A percentile compares a stretch with the other conserved stretches of the same genome.
phyloP scores from a whole-genome alignment of 31 red algal genomes.

The Porphyra umbilicalis region DNA sequence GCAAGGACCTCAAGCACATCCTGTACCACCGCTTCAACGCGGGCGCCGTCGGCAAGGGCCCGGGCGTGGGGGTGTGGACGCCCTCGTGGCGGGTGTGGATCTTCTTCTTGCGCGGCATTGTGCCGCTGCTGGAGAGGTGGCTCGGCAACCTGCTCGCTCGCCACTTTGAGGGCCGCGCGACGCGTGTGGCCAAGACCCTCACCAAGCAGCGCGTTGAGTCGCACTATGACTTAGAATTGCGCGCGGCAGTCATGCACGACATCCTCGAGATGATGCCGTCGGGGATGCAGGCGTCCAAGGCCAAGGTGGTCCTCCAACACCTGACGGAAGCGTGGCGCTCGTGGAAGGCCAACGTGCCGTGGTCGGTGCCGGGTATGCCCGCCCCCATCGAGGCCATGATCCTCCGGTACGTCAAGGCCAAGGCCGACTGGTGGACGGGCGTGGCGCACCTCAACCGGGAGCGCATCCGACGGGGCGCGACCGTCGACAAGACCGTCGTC shows the following conservation, averaged over 20 bases:
- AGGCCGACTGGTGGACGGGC: conserved; percentile 94
- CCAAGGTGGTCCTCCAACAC: conserved; percentile 75
- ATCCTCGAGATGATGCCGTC: conserved; percentile 94
- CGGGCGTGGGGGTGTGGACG: conserved; percentile 86
- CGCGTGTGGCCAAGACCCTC: conserved; percentile 85
- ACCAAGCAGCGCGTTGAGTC: conserved; percentile 93
- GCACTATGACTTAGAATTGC: conserved; percentile 86
- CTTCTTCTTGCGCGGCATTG: conserved; percentile 89
- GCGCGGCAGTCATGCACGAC: conserved; percentile 78
- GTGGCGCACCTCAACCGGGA: conserved; percentile 74
- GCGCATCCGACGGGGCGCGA: conserved; percentile 69
- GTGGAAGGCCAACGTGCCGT: conserved; percentile 95
- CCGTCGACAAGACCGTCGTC: conserved; percentile 91
- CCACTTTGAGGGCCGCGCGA: conserved; percentile 87
- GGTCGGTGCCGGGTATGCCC: conserved; percentile 84
- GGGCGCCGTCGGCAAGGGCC: conserved; percentile 82
- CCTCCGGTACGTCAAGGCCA: conserved; percentile 87
- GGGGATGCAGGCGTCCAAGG: conserved; percentile 64
- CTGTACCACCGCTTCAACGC: conserved; percentile 93
- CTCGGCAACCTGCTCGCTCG: conserved; percentile 86
- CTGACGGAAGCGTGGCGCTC: conserved; percentile 95
- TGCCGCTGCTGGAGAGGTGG: conserved; percentile 92
- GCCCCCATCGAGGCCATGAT: conserved; percentile 79
- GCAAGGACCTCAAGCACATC: conserved; percentile 97
- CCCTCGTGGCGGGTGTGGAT: conserved; percentile 93